Evolutionary conservation across 495 filamentous ascomycete species (phyloP).

Genomic region (Astrocystis sublimbata): DNA sequence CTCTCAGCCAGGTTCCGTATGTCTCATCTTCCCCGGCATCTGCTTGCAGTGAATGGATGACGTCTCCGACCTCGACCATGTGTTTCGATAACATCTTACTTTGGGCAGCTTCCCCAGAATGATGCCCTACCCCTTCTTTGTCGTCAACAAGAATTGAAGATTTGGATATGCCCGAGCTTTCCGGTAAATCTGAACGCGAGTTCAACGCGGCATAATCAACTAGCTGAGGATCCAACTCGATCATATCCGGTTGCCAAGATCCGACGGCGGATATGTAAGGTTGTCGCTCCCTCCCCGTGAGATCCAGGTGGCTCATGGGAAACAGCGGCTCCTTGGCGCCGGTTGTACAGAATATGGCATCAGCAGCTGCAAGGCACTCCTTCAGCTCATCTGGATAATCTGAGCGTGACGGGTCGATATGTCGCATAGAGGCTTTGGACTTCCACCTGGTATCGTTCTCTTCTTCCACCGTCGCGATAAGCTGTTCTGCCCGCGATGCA

Average conservation of each 20-base stretch:
- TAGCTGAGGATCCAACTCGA: constrained; percentile 72
- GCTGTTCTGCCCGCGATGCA: not conserved
- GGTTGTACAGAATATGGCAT: constrained; percentile 63
- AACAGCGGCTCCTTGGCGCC: constrained; percentile 33
- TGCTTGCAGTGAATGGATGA: constrained; percentile 61
- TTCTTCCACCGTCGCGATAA: not conserved
- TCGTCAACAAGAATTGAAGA: constrained; percentile 15
- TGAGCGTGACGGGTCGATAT: not conserved
- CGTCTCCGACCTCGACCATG: constrained; percentile 71
- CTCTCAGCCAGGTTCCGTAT: constrained; percentile 61
- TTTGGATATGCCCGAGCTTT: constrained; percentile 11
- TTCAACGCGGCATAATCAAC: constrained; percentile 61
- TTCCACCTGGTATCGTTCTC: constrained; percentile 10
- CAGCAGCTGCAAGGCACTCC: constrained; percentile 55
- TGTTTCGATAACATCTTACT: constrained; percentile 62
- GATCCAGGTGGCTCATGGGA: constrained; percentile 51
- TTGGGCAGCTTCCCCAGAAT: constrained; percentile 74
- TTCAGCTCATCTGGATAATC: constrained; percentile 5
- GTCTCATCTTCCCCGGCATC: constrained; percentile 40
- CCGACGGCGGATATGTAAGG: constrained; percentile 68
- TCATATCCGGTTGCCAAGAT: constrained; percentile 73
- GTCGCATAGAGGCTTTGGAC: not conserved
- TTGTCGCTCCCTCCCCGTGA: constrained; percentile 63
- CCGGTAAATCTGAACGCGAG: too few species aligned
- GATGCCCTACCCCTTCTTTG: constrained; percentile 45